Percentiles rank a stretch among this genome's conserved stretches.
Conservation (phyloP, 148 eudicot genomes). For the Polygonum maritimum region DNA sequence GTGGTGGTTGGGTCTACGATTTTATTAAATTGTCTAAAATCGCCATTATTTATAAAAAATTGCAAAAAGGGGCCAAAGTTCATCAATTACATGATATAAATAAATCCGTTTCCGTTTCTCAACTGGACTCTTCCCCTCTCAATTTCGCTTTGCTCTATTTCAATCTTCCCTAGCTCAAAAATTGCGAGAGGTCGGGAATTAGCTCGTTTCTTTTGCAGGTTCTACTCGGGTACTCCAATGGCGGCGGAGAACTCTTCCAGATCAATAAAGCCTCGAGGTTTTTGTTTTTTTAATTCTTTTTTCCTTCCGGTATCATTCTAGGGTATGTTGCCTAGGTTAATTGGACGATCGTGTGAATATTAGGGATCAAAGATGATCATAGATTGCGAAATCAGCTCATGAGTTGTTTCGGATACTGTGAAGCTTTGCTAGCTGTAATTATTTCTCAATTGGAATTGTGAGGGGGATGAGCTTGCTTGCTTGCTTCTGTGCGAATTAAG, state of each 20-base stretch:
- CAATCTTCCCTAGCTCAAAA: neutral
- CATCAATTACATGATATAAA: neutral
- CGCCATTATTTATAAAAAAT: too few relatives aligned
- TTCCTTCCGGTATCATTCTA: neutral
- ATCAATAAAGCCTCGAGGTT: constrained; percentile 33
- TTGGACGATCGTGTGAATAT: neutral
- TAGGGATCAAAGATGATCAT: neutral
- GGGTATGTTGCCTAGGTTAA: neutral
- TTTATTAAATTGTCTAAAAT: too few relatives aligned
- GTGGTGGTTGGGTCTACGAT: too few relatives aligned
- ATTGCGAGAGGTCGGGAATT: constrained; percentile 5
- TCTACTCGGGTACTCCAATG: constrained; percentile 16
- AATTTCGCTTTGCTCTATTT: neutral
- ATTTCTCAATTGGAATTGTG: neutral
- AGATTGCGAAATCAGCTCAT: neutral
- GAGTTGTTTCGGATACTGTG: neutral
- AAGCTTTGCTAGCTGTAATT: neutral
- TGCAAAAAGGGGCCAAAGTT: neutral
- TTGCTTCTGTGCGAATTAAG: neutral
- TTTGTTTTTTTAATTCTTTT: neutral
- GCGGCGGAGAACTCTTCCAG: constrained; percentile 17
- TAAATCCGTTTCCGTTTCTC: neutral
- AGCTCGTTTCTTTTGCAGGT: constrained; percentile 13
- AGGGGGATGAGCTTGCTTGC: neutral
- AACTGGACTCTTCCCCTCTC: neutral